phyloP scores from a whole-genome alignment of 1,284 basidiomycete species.

The Malassezia vespertilionis region DNA sequence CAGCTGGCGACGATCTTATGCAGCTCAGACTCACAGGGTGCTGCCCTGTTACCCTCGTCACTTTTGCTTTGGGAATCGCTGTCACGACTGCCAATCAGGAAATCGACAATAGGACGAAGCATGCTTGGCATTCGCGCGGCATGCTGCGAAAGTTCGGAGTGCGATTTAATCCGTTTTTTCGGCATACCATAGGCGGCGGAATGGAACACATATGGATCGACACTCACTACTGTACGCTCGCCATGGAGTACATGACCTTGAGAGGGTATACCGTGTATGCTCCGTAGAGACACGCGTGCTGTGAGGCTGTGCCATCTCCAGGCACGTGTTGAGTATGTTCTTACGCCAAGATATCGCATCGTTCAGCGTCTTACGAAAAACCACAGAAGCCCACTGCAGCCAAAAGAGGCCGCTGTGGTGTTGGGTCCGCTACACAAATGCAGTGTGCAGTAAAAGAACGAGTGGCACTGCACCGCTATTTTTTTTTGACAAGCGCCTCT shows the following conservation, averaged over 20 bases:
- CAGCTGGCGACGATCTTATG: slow-evolving; percentile 9
- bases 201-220: slow-evolving; percentile 21
- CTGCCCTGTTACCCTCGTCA: slow-evolving; percentile 19
- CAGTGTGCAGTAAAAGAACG: neutral
- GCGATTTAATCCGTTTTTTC: slow-evolving; percentile 32
- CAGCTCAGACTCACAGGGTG: slow-evolving; percentile 16
- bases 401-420: no score
- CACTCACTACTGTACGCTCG: neutral
- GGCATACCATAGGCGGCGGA: slow-evolving; percentile 51
- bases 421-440: neutral
- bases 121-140: slow-evolving; percentile 29
- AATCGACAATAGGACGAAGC: slow-evolving; percentile 37
- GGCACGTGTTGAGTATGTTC: no score
- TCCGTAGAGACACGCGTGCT: neutral
- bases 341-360: no score
- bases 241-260: neutral
- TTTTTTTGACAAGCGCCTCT: no score
- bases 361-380: no score
- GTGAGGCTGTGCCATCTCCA: no score
- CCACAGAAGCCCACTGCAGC: no score
- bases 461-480: no score
- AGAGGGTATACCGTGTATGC: neutral
- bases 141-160: slow-evolving; percentile 15
- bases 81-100: slow-evolving; percentile 20
- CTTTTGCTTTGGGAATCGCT: slow-evolving; percentile 8